A percentile compares a stretch with the other conserved stretches of the same genome.
Conservation (phyloP, 2,329 filamentous ascomycete genomes). For the Colletotrichum cordylinicola region DNA sequence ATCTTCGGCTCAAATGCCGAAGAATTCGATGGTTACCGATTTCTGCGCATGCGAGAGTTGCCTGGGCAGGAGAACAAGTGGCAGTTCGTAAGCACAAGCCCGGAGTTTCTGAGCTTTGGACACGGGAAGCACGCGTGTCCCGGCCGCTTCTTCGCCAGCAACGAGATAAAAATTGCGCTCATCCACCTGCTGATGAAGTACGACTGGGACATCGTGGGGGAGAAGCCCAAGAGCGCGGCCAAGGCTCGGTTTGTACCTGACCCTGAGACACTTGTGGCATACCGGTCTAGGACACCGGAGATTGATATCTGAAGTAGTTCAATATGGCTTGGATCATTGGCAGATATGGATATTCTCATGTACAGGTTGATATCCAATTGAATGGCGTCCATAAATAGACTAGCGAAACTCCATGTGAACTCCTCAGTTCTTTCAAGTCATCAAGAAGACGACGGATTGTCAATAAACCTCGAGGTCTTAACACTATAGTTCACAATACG, state of each 20-base stretch:
- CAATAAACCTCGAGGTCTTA: too few species aligned
- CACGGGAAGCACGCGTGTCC: not conserved
- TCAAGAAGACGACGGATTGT: too few species aligned
- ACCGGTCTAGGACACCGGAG: not conserved
- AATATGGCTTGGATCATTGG: too few species aligned
- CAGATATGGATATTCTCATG: too few species aligned
- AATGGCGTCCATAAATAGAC: too few species aligned
- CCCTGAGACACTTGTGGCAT: not conserved
- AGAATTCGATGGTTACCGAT: not conserved
- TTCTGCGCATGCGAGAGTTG: not conserved
- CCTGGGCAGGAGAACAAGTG: not conserved
- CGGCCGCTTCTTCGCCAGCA: not conserved
- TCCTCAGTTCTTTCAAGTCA: too few species aligned
- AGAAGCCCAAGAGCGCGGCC: not conserved
- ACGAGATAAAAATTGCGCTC: not conserved
- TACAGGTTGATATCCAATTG: too few species aligned
- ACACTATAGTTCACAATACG: too few species aligned
- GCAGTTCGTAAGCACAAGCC: not conserved
- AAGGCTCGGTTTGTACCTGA: not conserved
- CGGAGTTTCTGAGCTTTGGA: not conserved
- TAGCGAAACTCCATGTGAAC: too few species aligned
- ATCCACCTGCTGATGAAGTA: not conserved
- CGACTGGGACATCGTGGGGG: not conserved
- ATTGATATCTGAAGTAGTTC: not conserved
- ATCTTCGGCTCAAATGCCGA: not conserved